Evolutionary conservation across 257 asterid species (phyloP), one percentile per base, ranked within the genome.

Genomic region (Fraxinus excelsior): DNA sequence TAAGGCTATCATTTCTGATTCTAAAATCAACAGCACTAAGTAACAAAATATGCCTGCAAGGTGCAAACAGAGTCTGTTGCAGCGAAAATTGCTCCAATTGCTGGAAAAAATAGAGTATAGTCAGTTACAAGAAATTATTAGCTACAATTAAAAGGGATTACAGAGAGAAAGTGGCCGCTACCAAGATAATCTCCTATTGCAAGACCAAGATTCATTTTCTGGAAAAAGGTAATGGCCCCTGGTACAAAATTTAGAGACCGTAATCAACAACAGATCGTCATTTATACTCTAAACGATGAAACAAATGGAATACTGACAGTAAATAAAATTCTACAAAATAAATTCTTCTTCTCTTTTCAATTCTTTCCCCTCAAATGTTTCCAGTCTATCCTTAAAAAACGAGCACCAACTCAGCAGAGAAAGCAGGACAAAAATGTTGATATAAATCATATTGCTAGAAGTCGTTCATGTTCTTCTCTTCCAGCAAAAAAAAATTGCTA

Each of bases 161-260:
- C 6, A 46, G 56, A 40, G 34, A 71, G 38, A 73, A 67, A 29
- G 34, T 26, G 64, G 19, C 42, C 32, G 8, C 18, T 90, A 93
- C 99, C 98, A 72, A 96, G 97, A 88, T 84, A 93, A 85, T 95
- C 99, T 86, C 97, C 99, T 68, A 91, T 76, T 40, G 80, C 87
- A 69, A 96, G 97, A 79, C 87, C 88, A 73, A 96, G 73, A 85
- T 87, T 87, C 93, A 93, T 85, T 72, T 86, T 82, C 89, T 60
- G 76, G 83, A 96, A 90, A 83, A 89, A 12, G 85, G 71, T 62
- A 70, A 87, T 86, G 70, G 98, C 97, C 29, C 97, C 99, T 96
- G 92, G 73, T 80, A 71, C 79, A 74, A 82, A 70, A 84, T 77
- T 80, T 71, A 37, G 53, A 23, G 42, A 53, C 38, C 71, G 5